phyloP scores from a whole-genome alignment of 2,329 filamentous ascomycete species.

The Penicillium sp. region DNA sequence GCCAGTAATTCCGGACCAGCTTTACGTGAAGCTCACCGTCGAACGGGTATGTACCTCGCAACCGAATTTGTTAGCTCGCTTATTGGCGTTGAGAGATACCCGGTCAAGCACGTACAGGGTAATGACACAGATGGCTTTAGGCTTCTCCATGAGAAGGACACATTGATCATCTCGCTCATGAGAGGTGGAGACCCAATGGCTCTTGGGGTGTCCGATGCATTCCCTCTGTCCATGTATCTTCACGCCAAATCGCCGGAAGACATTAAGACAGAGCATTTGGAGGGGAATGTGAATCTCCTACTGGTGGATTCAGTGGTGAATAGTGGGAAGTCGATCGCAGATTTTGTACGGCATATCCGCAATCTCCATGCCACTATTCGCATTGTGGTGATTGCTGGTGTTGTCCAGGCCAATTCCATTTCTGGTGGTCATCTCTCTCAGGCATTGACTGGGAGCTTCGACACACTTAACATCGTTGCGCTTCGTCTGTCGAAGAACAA shows the following conservation, averaged over 20 bases:
- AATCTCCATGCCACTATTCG: slow-evolving; percentile 33
- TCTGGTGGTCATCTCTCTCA: background rate
- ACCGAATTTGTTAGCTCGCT: slow-evolving; percentile 41
- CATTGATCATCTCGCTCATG: slow-evolving; percentile 58
- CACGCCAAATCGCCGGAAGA: slow-evolving; percentile 43
- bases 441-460: background rate
- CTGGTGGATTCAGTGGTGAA: slow-evolving; percentile 62
- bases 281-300: slow-evolving; percentile 40
- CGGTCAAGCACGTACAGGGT: slow-evolving; percentile 52
- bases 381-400: slow-evolving; percentile 55
- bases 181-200: slow-evolving; percentile 61
- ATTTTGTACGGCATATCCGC: slow-evolving; percentile 49
- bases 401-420: slow-evolving; percentile 46
- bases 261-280: slow-evolving; percentile 42
- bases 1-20: slow-evolving; percentile 41
- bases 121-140: slow-evolving; percentile 42
- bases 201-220: slow-evolving; percentile 51
- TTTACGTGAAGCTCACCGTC: slow-evolving; percentile 48
- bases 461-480: background rate
- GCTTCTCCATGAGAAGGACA: slow-evolving; percentile 46
- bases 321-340: slow-evolving; percentile 47
- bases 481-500: background rate
- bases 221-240: slow-evolving; percentile 51
- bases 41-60: slow-evolving; percentile 53
- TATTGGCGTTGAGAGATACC: slow-evolving; percentile 49